A percentile compares a stretch with the other conserved stretches of the same genome.
phyloP scores from a whole-genome alignment of 169 alveolate species.

The Cryptosporidium parvum region DNA sequence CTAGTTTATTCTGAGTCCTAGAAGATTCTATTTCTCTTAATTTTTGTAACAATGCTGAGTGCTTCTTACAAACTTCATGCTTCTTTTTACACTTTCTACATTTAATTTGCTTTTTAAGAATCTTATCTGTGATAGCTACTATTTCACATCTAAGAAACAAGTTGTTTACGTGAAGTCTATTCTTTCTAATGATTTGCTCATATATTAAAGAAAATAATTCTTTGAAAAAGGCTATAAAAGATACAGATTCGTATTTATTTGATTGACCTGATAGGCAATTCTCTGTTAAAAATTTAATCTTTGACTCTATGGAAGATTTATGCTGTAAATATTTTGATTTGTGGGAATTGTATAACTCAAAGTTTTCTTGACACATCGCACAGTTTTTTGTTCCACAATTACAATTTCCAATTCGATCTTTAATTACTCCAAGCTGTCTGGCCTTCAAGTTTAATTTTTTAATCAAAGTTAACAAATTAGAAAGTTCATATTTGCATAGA shows the following conservation, averaged over 20 bases:
- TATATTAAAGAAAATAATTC: background rate
- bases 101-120: background rate
- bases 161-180: background rate
- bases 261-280: background rate
- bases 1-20: background rate
- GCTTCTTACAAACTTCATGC: slow-evolving; percentile 10
- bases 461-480: background rate
- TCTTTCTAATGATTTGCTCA: background rate
- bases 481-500: background rate
- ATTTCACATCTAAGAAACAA: slow-evolving; percentile 3
- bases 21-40: background rate
- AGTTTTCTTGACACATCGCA: background rate
- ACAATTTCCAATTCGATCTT: background rate
- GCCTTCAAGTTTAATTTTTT: background rate
- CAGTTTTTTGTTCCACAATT: slow-evolving; percentile 17
- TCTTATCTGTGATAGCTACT: too few relatives aligned
- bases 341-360: too few relatives aligned
- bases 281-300: background rate
- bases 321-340: too few relatives aligned
- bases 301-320: background rate
- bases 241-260: background rate
- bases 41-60: background rate
- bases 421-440: background rate
- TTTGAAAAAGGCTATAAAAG: background rate
- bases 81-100: slow-evolving; percentile 10